A percentile compares a stretch with the other conserved stretches of the same genome.
phyloP scores from a whole-genome alignment of 305 asterid genomes.

The Fraxinus sp. region DNA sequence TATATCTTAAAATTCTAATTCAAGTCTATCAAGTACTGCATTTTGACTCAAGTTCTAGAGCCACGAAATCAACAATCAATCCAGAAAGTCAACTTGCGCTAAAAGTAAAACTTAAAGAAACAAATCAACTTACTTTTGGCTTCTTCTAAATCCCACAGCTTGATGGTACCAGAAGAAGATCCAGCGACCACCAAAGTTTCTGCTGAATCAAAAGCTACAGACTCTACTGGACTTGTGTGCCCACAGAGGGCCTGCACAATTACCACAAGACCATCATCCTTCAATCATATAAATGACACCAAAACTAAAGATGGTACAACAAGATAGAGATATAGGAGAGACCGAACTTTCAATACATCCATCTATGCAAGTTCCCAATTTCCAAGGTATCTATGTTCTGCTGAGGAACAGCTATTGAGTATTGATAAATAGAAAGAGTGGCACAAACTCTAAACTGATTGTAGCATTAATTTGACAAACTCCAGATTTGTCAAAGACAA shows the following conservation, averaged over 20 bases:
- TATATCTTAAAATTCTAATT: neutral
- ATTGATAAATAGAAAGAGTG: slow-evolving; percentile 1
- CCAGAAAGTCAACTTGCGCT: neutral
- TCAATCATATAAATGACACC: slow-evolving; percentile 23
- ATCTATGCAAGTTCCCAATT: slow-evolving; percentile 16
- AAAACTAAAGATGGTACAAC: slow-evolving; percentile 15
- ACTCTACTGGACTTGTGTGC: slow-evolving; percentile 88
- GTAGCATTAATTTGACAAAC: neutral
- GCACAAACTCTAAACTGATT: neutral
- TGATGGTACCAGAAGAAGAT: slow-evolving; percentile 91
- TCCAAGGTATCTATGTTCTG: slow-evolving; percentile 10
- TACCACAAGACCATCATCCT: slow-evolving; percentile 21
- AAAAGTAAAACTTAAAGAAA: slow-evolving; percentile 15
- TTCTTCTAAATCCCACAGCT: slow-evolving; percentile 96
- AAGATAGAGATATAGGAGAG: slow-evolving; percentile 2
- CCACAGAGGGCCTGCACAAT: slow-evolving; percentile 78
- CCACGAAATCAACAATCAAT: neutral
- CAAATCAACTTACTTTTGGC: slow-evolving; percentile 64
- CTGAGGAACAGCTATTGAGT: neutral
- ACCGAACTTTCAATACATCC: slow-evolving; percentile 8
- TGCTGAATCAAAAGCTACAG: slow-evolving; percentile 85
- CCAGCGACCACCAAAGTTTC: slow-evolving; percentile 90
- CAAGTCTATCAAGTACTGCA: neutral
- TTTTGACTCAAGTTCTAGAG: neutral
- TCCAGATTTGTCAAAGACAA: neutral